Evolutionary conservation across 176 grass and related monocot species (phyloP).

Genomic region (Aegilops tauschii): DNA sequence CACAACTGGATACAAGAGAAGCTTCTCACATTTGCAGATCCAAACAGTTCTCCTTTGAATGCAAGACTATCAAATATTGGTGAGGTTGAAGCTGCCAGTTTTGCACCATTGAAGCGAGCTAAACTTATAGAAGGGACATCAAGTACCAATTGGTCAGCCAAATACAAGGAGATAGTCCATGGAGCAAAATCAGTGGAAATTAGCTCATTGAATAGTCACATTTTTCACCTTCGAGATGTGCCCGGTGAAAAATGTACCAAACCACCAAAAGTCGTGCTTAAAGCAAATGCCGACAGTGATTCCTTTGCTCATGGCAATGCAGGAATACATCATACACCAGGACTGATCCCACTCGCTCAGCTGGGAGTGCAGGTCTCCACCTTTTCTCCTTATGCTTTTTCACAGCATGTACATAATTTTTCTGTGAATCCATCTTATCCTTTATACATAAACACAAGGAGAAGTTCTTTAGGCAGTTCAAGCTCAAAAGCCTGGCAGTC

Average conservation of each 20-base stretch:
- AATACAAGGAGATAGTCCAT: slow-evolving; percentile 33
- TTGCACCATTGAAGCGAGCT: slow-evolving; percentile 38
- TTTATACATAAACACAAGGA: slow-evolving; percentile 18
- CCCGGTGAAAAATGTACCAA: slow-evolving; percentile 19
- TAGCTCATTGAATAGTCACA: slow-evolving; percentile 29
- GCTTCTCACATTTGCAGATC: slow-evolving; percentile 37
- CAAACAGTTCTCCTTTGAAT: slow-evolving; percentile 44
- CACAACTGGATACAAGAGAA: slow-evolving; percentile 31
- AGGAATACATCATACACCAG: slow-evolving; percentile 22
- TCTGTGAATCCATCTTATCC: slow-evolving; percentile 34
- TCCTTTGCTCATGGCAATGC: slow-evolving; percentile 16
- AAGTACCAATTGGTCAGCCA: slow-evolving; percentile 24
- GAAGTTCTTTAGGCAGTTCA: slow-evolving; percentile 20
- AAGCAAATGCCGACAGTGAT: slow-evolving; percentile 48
- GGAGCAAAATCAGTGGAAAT: slow-evolving; percentile 42
- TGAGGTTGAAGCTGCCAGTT: slow-evolving; percentile 15
- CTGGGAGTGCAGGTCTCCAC: slow-evolving; percentile 26
- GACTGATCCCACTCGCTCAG: slow-evolving; percentile 29
- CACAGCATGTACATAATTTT: slow-evolving; percentile 27
- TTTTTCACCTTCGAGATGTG: slow-evolving; percentile 1
- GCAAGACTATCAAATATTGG: slow-evolving; percentile 23
- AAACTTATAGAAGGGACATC: slow-evolving; percentile 37
- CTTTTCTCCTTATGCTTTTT: slow-evolving; percentile 40
- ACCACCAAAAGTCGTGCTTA: slow-evolving; percentile 66
- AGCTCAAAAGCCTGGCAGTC: neutral